Evolutionary conservation across 192 early-diverging fungal species (phyloP).

Genomic region (Coemansia sp.): DNA sequence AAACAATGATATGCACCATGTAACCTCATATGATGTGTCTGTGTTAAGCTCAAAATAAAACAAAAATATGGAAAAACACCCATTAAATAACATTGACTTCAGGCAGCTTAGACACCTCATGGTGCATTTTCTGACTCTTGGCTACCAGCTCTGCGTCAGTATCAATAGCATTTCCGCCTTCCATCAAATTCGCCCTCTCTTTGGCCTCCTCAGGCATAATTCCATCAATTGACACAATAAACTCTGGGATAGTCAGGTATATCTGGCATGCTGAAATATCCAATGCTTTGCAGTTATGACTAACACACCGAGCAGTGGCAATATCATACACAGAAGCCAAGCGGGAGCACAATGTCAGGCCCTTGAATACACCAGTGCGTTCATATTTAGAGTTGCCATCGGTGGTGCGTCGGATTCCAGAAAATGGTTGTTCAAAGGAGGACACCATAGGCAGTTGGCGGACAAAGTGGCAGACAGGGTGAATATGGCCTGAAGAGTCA

Average conservation of each 20-base stretch:
- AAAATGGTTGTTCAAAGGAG: conserved; percentile 39
- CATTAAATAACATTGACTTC: not conserved
- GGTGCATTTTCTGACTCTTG: too few relatives aligned
- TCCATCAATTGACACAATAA: conserved; percentile 40
- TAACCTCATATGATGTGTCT: not conserved
- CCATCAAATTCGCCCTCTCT: conserved; percentile 1
- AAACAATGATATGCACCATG: conserved; percentile 5
- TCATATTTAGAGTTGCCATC: conserved; percentile 34
- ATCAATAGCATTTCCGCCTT: not conserved
- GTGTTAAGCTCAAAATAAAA: too few relatives aligned
- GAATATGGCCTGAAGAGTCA: conserved; percentile 28
- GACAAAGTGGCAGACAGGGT: conserved; percentile 45
- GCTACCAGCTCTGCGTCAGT: not conserved
- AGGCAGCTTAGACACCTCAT: not conserved
- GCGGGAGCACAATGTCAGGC: conserved; percentile 31
- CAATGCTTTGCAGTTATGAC: conserved; percentile 24
- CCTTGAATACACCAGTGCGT: conserved; percentile 41
- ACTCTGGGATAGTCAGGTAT: conserved; percentile 49
- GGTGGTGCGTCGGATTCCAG: conserved; percentile 34
- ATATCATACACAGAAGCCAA: conserved; percentile 36
- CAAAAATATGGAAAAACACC: too few relatives aligned
- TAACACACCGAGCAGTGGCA: conserved; percentile 32
- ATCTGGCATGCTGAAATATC: conserved; percentile 46
- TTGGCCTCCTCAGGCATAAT: conserved; percentile 2
- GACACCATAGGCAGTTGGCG: conserved; percentile 46